Evolutionary conservation across 2,329 filamentous ascomycete species (phyloP), one percentile per base, ranked within the genome.

Genomic region (Calonectria henricotiae): DNA sequence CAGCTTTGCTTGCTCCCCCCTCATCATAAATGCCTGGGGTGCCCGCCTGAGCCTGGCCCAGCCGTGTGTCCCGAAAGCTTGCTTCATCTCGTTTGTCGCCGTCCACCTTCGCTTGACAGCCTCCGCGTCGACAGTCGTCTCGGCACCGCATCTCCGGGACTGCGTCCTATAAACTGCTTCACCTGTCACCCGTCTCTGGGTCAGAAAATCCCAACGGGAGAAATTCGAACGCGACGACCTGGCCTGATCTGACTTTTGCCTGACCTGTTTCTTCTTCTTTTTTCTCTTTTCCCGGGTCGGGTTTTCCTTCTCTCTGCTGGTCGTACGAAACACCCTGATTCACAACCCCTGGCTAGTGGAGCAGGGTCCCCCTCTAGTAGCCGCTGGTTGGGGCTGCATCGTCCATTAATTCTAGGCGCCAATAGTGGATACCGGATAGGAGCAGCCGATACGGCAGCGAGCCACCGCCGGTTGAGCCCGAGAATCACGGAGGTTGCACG

Each of bases 391-490:
- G 32, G 44, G 47, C 39, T 54, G 58, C 65, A 68, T 68, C 46
- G 47, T 44, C 60, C 64, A 66, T 68, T 51, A 60, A 60, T 71
- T 46, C 65, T 25, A 66, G 35, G 68, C 65, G 74, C 73, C 69
- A 77, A 77, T 69, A 68, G 76, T 78, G 76, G 76, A 69, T 54
- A 74, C 74, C 76, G 76, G 76, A 74, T 71, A 71, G 65, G 62
- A 72, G 69, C 62, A 78, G 73, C 76, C 74, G 76, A 76, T 69
- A 75, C 73, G 71, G 76, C 68, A 67, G 37, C 69, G 60, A 65
- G 69, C 75, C 67, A 77, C 70, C 69, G 66, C 71, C 75, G 75
- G 71, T 72, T 67, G 32, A 35, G 44, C 51, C 74, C 73, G 73
- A 71, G 62, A 70, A 69, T 71, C 74, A 76, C 76, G 76, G 76